Percentiles rank a stretch among this genome's conserved stretches.
These are phyloP conservation scores for Schizophyllum amplum DNA, from an alignment of 1,284 basidiomycete genomes.

Conservation along the genomic window DNA sequence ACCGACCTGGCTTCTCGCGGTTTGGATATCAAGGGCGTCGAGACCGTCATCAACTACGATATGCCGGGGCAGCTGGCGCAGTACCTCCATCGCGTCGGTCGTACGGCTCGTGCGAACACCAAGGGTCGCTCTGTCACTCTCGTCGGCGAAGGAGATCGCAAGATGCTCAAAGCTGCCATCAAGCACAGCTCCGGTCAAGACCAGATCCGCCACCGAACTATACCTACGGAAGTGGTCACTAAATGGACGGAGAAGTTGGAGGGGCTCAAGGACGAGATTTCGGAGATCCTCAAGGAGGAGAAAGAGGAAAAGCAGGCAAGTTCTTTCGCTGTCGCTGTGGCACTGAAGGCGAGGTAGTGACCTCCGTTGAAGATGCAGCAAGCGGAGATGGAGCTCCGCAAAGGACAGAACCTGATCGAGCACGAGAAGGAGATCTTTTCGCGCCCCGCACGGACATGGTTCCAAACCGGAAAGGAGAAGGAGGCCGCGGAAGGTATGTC, in stretches of 20 bases:
- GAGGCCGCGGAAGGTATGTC: conserved; percentile 66
- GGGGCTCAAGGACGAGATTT: conserved; percentile 71
- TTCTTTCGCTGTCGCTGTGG: conserved; percentile 6
- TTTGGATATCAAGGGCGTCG: conserved; percentile 96
- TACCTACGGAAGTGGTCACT: conserved; percentile 73
- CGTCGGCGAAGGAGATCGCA: conserved; percentile 93
- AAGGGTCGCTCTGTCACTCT: conserved; percentile 94
- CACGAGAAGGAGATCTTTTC: conserved; percentile 94
- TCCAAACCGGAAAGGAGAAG: conserved; percentile 88
- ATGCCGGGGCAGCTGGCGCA: conserved; percentile 93
- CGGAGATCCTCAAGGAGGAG: conserved; percentile 84
- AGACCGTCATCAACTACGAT: conserved; percentile 96
- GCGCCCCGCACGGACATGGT: conserved; percentile 95
- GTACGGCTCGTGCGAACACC: conserved; percentile 91
- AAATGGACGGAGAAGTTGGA: conserved; percentile 71
- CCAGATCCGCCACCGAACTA: conserved; percentile 83
- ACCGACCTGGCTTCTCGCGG: conserved; percentile 95
- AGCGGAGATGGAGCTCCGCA: conserved; percentile 95
- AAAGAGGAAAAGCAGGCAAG: conserved; percentile 88
- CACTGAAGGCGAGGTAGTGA: conserved; percentile 4
- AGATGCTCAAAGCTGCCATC: conserved; percentile 93
- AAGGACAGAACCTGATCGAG: conserved; percentile 94
- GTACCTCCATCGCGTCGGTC: conserved; percentile 94
- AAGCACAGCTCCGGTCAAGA: conserved; percentile 79
- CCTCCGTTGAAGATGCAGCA: conserved; percentile 55